Base-by-base conservation (phyloP, 345 rosid genomes). In the Acer negundo region DNA sequence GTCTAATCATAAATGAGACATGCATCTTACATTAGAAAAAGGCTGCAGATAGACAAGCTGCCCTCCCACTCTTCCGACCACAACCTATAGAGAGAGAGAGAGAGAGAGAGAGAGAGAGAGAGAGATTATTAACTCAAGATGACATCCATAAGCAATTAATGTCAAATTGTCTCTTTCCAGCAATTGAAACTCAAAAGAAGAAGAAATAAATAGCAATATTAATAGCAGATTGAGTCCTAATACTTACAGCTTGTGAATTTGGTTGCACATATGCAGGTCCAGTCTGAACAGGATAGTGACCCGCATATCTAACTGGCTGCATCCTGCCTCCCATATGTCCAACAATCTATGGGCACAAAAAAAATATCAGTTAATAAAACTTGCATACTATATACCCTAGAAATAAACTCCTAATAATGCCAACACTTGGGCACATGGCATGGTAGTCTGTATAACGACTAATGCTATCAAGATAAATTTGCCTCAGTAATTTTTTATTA, bases 31-130 rank as follows among this genome's bases (percentile, higher is more conserved):
- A 81, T 89, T 93, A 72, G 92, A 67, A 84, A 91, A 86, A 78
- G 98, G 91, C 67, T 90, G 94, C 85, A 93, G n/a, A 78, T 85
- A 90, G 19, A 91, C 78, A 75, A 89, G 86, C 84, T 91, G 98
- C 63, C 95, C 95, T 22, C 95, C 95, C 26, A 88, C 10, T 72
- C 90, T 91, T 76, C 90, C 90, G 80, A 88, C 83, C 95, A 90
- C 79, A 72, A 91, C 89, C 98, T 94, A 80, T 15, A 56, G 62
- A 79, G 44, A 26, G n/a, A n/a, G 31, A 28, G 31, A 28, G 69
- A 72, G 47, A 8, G 28, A 53, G 53, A 79, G 42, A 79, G 51
- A 51, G 28, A 78, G 69, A 72, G 47, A 9, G 28, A 53, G 53
- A 79, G 42, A 79, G 51, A 51, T 78, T 40, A 76, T 42, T 49